Percentiles rank a stretch among this genome's conserved stretches.
Conservation (phyloP, 148 eudicot species). For the Persicaria maculosa region DNA sequence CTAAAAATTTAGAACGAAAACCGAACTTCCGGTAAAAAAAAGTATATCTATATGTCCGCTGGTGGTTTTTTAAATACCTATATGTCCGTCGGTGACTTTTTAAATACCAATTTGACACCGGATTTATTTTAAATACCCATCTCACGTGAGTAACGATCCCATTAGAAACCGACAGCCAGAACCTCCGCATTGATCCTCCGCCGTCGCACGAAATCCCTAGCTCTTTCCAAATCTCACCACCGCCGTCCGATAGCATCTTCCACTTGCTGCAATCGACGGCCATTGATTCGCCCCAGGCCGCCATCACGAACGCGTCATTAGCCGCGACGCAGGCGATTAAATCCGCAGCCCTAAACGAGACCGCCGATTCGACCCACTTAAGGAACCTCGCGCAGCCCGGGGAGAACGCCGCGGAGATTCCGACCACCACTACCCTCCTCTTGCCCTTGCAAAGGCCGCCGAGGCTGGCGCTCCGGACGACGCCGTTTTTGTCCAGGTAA, state of each 20-base stretch:
- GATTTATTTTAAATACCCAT: no score
- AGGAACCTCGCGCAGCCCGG: neutral
- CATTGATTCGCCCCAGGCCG: neutral
- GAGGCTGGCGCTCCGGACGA: constrained; percentile 5
- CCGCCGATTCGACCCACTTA: neutral
- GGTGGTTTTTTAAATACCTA: no score
- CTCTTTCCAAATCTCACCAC: neutral
- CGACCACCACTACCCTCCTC: constrained; percentile 1
- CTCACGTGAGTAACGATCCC: constrained; percentile 5
- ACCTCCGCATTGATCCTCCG: neutral
- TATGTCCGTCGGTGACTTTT: no score
- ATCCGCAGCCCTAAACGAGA: neutral
- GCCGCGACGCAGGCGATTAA: constrained; percentile 1
- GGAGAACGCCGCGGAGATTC: constrained; percentile 1
- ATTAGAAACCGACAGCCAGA: neutral
- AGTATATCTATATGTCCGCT: no score
- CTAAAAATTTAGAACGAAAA: no score
- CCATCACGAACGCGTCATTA: neutral
- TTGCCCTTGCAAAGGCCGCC: neutral
- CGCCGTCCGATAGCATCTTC: constrained; percentile 7
- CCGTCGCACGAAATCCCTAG: no score
- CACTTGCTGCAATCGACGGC: neutral
- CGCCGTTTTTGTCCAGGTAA: neutral
- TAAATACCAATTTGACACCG: no score
- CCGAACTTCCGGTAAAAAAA: no score